Conservation (phyloP, 176 grass and related monocot genomes). For the Rhynchospora breviuscula region DNA sequence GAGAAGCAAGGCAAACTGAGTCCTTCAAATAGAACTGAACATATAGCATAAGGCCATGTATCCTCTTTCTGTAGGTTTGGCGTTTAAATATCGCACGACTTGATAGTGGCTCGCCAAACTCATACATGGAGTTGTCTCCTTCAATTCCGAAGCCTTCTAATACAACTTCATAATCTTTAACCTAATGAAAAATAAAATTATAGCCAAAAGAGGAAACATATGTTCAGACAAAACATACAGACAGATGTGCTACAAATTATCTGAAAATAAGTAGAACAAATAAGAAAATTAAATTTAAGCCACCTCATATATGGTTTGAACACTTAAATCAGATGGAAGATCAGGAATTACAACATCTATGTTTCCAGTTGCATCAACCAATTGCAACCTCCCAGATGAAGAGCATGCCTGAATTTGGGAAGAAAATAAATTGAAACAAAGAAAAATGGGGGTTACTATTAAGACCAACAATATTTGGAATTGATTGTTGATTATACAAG, state of each 20-base stretch:
- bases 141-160: conserved; percentile 67
- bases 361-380: conserved; percentile 80
- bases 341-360: conserved; percentile 71
- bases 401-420: conserved; percentile 52
- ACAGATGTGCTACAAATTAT: conserved; percentile 16
- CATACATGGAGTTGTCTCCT: conserved; percentile 34
- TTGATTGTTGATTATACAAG: not conserved
- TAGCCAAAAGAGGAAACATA: not conserved
- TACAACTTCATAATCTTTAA: conserved; percentile 57
- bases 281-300: conserved; percentile 11
- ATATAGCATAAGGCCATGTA: conserved; percentile 46
- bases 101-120: conserved; percentile 49
- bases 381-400: conserved; percentile 53
- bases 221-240: not conserved
- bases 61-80: conserved; percentile 34
- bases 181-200: conserved; percentile 39
- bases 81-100: conserved; percentile 62
- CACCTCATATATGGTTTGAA: conserved; percentile 72
- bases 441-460: not conserved
- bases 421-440: conserved; percentile 16
- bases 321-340: conserved; percentile 37
- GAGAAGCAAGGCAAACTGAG: conserved; percentile 35
- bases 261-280: not conserved
- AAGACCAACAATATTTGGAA: not conserved
- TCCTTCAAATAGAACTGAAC: conserved; percentile 55